Percentiles rank a stretch among this genome's conserved stretches.
phyloP scores from a whole-genome alignment of 495 filamentous ascomycete species.

The Tricharina praecox region DNA sequence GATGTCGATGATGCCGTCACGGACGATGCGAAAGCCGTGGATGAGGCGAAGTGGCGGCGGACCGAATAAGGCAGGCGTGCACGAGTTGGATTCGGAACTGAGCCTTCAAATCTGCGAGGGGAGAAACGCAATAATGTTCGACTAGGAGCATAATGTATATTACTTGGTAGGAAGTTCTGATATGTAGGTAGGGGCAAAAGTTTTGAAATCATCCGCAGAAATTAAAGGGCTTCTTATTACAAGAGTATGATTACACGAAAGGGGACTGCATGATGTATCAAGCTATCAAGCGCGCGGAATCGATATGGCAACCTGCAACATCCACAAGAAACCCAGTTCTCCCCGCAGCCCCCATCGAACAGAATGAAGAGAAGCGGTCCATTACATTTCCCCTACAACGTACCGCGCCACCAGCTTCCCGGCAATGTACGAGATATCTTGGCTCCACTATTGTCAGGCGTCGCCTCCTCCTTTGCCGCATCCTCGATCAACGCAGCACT shows the following conservation, averaged over 20 bases:
- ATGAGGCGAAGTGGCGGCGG: constrained; percentile 40
- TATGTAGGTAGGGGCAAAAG: no score
- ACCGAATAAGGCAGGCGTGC: constrained; percentile 42
- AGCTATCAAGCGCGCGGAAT: neutral
- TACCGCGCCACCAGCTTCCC: neutral
- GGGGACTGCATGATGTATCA: neutral
- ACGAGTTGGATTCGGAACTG: no score
- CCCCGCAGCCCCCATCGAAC: neutral
- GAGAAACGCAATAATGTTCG: no score
- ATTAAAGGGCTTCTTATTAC: no score
- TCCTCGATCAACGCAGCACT: neutral
- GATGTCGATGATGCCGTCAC: constrained; percentile 27
- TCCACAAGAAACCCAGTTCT: neutral
- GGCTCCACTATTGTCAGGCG: neutral
- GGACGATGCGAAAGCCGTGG: constrained; percentile 27
- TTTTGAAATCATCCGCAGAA: no score
- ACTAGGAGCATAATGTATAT: no score
- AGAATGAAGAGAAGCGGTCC: no score
- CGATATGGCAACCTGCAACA: neutral
- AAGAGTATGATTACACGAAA: neutral
- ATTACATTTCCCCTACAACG: neutral
- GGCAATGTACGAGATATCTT: neutral
- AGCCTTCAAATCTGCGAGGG: no score
- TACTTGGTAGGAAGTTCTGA: no score
- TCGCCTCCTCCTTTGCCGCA: neutral